These are phyloP conservation scores for Bipolaris victoriae DNA, from an alignment of 2,329 filamentous ascomycete species.

Conservation along the genomic window DNA sequence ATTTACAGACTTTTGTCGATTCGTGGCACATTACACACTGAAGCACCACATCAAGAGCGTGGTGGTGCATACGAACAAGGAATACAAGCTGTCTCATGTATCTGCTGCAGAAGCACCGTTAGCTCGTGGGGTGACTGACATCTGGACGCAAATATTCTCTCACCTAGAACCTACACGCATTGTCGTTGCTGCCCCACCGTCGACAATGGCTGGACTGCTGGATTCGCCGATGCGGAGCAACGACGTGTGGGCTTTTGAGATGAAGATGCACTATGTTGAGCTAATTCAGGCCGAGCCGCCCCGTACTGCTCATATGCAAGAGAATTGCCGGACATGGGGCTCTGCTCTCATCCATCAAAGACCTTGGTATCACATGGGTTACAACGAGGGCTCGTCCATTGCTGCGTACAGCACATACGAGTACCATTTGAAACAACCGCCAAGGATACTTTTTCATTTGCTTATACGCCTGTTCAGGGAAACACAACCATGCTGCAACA, in stretches of 20 bases:
- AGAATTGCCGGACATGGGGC: constrained; percentile 26
- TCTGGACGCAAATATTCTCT: constrained; percentile 41
- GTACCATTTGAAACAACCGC: constrained; percentile 69
- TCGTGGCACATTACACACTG: constrained; percentile 30
- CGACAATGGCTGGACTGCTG: constrained; percentile 66
- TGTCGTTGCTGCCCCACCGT: constrained; percentile 61
- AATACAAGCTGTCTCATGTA: constrained; percentile 43
- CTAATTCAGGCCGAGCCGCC: constrained; percentile 38
- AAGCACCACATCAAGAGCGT: constrained; percentile 55
- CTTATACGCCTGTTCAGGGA: constrained; percentile 39
- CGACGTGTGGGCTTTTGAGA: constrained; percentile 69
- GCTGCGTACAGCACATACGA: constrained; percentile 73
- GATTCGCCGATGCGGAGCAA: constrained; percentile 62
- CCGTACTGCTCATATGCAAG: constrained; percentile 12
- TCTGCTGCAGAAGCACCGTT: constrained; percentile 40
- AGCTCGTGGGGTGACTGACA: constrained; percentile 58
- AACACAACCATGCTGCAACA: constrained; percentile 34
- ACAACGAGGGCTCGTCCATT: constrained; percentile 80
- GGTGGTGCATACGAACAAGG: constrained; percentile 53
- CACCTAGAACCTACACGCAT: constrained; percentile 42
- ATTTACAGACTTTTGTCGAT: constrained; percentile 29
- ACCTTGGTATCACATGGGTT: constrained; percentile 68
- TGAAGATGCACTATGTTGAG: constrained; percentile 66
- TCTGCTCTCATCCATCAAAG: constrained; percentile 61
- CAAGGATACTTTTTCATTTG: constrained; percentile 64